Base-by-base conservation (phyloP, 2,329 filamentous ascomycete genomes). In the Alternaria arbusti region DNA sequence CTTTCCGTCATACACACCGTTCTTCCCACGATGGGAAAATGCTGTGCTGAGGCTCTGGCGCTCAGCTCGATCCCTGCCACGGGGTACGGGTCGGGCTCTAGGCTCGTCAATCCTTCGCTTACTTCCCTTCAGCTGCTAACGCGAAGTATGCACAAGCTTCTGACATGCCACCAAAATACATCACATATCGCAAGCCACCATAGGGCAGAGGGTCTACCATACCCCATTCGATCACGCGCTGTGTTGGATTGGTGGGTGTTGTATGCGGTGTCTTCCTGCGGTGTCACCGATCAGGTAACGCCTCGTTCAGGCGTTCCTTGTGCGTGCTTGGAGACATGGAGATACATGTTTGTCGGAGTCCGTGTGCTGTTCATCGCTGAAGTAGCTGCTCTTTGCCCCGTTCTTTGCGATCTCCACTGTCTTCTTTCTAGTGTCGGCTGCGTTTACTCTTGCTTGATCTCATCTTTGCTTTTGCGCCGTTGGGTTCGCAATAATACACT, bases 61-160 rank as follows among this genome's bases (percentile, higher is more conserved):
- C 65, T 50, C 55, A 64, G 64, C 59, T 64, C 68, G 46, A 57
- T 44, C 43, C 30, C 40, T 50, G 63, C 61, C 25, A 55, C 28
- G 49, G 56, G 54, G 54, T 52, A 51, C 56, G 44, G 57, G 44
- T 63, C 44, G 50, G 56, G 50, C 45, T 44, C 32, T 51, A 44
- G 50, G 26, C 63, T 67, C 50, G 59, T 63, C 61, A 64, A 60
- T 64, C 64, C 63, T 66, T 61, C 66, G 56, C 68, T 62, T 66
- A 63, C 55, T 63, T 59, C 20, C 50, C 56, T 69, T 54, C 32
- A 66, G 66, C 46, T 61, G 57, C 52, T 60, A 65, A 63, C 62
- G 64, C 65, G 52, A 54, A 45, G 15, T 47, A 52, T 52, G 57
- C 36, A 47, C 45, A 73, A 69, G 70, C 68, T 65, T 71, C 64